Percentiles rank a stretch among this genome's conserved stretches.
Conservation (phyloP, 352 stramenopile genomes). For the Pythium rhizo-oryzae region DNA sequence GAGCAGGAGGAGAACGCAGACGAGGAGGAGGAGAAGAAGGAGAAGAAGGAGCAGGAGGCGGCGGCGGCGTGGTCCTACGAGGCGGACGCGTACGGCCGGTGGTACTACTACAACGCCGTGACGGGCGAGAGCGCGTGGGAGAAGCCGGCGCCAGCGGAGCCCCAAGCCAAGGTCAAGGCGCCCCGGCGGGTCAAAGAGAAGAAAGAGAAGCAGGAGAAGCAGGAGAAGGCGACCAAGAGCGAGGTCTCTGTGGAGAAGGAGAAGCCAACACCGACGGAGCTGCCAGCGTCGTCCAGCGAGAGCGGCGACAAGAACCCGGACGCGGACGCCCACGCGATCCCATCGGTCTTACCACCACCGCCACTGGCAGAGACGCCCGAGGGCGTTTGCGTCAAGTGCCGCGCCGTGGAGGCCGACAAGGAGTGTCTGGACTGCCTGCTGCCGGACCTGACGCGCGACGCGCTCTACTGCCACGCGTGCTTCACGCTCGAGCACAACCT, state of each 20-base stretch:
- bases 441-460: not conserved
- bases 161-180: conserved; percentile 31
- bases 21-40: conserved; percentile 4
- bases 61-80: conserved; percentile 36
- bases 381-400: conserved; percentile 47
- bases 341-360: not conserved
- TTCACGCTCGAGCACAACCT: conserved; percentile 56
- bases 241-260: not conserved
- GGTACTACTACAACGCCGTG: conserved; percentile 65
- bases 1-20: no score
- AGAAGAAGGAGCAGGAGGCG: not conserved
- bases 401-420: conserved; percentile 38
- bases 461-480: conserved; percentile 50
- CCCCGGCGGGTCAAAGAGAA: not conserved
- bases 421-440: conserved; percentile 59
- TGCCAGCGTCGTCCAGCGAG: no score
- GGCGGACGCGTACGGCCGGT: conserved; percentile 50
- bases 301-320: no score
- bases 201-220: not conserved
- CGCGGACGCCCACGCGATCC: no score
- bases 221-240: not conserved
- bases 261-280: not conserved
- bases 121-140: conserved; percentile 63
- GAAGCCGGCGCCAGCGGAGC: conserved; percentile 21
- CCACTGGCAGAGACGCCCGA: conserved; percentile 7